phyloP scores from a whole-genome alignment of 73 alveolate species.

The Paramecium caudatum region DNA sequence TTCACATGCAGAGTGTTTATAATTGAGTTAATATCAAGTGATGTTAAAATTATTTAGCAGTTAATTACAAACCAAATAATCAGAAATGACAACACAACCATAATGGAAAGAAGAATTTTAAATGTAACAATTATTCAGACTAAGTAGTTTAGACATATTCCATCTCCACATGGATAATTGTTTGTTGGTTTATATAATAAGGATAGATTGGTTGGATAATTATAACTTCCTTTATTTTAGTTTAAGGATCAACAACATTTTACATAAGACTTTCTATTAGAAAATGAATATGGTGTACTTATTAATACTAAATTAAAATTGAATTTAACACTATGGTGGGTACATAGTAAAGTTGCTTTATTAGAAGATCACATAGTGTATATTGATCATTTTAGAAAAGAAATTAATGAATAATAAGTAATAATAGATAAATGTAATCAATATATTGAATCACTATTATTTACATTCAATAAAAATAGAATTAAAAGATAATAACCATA shows the following conservation, averaged over 20 bases:
- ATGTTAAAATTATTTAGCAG: not conserved
- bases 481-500: not conserved
- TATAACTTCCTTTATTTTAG: not conserved
- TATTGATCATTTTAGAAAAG: conserved; percentile 39
- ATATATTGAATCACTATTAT: not conserved
- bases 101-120: conserved; percentile 3
- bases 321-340: conserved; percentile 35
- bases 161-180: conserved; percentile 59
- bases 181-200: not conserved
- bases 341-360: conserved; percentile 62
- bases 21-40: not conserved
- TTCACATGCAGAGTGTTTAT: conserved; percentile 9
- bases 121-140: not conserved
- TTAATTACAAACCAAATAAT: not conserved
- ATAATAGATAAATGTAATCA: not conserved
- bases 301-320: conserved; percentile 16
- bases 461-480: not conserved
- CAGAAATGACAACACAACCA: not conserved
- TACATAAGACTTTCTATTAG: conserved; percentile 2
- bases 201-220: conserved; percentile 1
- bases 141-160: conserved; percentile 12
- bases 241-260: conserved; percentile 52
- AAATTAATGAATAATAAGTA: conserved; percentile 23
- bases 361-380: conserved; percentile 25
- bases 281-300: conserved; percentile 46